phyloP scores from a whole-genome alignment of 106 monocot genomes.

The Allium cepa region DNA sequence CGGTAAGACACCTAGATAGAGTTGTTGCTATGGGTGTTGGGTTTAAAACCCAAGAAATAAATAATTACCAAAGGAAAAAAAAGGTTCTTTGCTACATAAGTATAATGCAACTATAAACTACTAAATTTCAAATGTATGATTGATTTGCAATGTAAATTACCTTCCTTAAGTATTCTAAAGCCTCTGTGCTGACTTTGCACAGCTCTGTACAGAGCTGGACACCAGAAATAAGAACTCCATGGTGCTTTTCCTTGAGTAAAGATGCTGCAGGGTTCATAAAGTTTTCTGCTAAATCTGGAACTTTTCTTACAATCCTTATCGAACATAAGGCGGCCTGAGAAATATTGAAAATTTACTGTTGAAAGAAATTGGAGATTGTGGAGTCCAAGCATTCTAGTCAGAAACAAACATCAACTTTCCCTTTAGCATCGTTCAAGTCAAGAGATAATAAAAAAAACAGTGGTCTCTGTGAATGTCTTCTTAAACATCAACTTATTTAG shows the following conservation, averaged over 20 bases:
- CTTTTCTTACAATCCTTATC: slow-evolving; percentile 93
- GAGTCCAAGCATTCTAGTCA: no score
- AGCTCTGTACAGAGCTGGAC: slow-evolving; percentile 90
- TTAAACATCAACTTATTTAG: no score
- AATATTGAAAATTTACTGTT: slow-evolving; percentile 15
- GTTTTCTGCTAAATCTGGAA: slow-evolving; percentile 92
- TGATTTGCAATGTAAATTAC: slow-evolving; percentile 24
- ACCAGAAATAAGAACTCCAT: slow-evolving; percentile 87
- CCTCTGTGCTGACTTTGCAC: slow-evolving; percentile 74
- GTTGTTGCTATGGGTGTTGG: no score
- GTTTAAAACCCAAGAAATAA: not conserved
- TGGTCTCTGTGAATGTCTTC: no score
- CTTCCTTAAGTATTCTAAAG: slow-evolving; percentile 81
- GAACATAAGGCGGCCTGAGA: slow-evolving; percentile 93
- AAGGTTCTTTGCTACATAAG: not conserved
- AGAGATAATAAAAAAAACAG: no score
- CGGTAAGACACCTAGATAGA: no score
- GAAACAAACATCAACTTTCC: no score
- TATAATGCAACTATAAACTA: not conserved
- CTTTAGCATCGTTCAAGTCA: no score
- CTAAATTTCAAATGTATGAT: not conserved
- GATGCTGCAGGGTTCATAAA: slow-evolving; percentile 70
- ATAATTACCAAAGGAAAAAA: not conserved
- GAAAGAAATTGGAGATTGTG: no score
- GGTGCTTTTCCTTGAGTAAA: slow-evolving; percentile 96